These are phyloP conservation scores for Corymbia calophylla DNA, from an alignment of 441 rosid genomes.

Conservation along the genomic window DNA sequence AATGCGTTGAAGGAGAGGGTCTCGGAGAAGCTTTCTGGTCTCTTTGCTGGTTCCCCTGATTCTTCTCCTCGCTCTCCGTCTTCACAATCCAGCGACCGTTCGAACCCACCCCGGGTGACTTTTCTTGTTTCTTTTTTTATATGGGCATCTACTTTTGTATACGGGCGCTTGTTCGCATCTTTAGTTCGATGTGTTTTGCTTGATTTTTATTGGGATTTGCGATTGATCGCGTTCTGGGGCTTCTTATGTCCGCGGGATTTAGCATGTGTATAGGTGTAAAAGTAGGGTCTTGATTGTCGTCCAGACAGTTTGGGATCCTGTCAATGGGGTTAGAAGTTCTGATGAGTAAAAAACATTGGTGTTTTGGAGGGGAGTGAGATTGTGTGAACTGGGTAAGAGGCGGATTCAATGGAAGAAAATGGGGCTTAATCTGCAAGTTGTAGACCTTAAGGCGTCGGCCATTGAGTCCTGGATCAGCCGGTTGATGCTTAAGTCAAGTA, in stretches of 20 bases:
- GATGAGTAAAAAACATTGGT: not conserved
- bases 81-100: not conserved
- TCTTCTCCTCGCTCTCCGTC: conserved; percentile 22
- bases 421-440: not conserved
- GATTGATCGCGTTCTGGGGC: not conserved
- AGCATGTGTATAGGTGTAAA: not conserved
- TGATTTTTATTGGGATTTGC: not conserved
- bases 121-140: not conserved
- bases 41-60: conserved; percentile 50
- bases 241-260: not conserved
- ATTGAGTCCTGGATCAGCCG: not conserved
- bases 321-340: not conserved
- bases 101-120: conserved; percentile 43
- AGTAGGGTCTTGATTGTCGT: not conserved
- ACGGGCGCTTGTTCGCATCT: not conserved
- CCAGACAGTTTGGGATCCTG: not conserved
- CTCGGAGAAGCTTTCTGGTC: conserved; percentile 64
- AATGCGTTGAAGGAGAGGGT: conserved; percentile 58
- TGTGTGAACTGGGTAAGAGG: not conserved
- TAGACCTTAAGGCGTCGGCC: not conserved
- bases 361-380: not conserved
- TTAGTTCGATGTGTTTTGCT: conserved; percentile 1
- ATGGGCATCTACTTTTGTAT: not conserved
- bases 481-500: not conserved
- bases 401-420: not conserved